Base-by-base conservation (phyloP, 2,329 filamentous ascomycete species). In the Orbilia javanica region DNA sequence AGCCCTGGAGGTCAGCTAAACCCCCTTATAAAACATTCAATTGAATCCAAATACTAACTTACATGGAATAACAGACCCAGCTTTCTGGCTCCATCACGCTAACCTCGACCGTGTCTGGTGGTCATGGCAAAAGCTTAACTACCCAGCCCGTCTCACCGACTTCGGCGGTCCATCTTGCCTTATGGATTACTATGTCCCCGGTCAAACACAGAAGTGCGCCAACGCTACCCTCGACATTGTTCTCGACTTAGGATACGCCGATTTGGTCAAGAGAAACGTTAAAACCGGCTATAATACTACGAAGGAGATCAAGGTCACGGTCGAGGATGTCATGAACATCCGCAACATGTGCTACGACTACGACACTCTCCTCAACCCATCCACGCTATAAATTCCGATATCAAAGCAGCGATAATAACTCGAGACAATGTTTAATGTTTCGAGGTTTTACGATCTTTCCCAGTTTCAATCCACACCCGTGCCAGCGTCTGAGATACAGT, bases 91-190 rank as follows among this genome's bases (percentile, higher is more conserved):
- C 25, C 81, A 82, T 44, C 81, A 82, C 66, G 76, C 75, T 20
- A 80, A 80, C 18, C 55, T 81, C 39, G 81, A 81, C 50, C 74
- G 79, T 39, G 52, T 81, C n/a, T 81, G 74, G 71, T 81, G 80
- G 80, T 76, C 80, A 29, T 82, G 81, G 81, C 81, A 81, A 67
- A 50, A 66, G 18, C 29, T 53, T n/a, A 77, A 81, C 66, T 82
- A 82, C 1, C 60, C 70, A 1, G 81, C 79, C 2, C 82, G 84
- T 3, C 78, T 83, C 0, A 73, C 81, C 20, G 81, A 85, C 42
- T 82, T 85, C 18, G 83, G 83, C 0, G 84, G 84, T 1, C 83
- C 83, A 5, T 75, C 84, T 3, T 68, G 80, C 18, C 81, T 80
- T 15, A 80, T 81, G 72, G 75, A 79, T 31, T 77, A 76, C 18